Evolutionary conservation across 768 basidiomycete genomes (phyloP).

Genomic region (Lactarius psammicola): DNA sequence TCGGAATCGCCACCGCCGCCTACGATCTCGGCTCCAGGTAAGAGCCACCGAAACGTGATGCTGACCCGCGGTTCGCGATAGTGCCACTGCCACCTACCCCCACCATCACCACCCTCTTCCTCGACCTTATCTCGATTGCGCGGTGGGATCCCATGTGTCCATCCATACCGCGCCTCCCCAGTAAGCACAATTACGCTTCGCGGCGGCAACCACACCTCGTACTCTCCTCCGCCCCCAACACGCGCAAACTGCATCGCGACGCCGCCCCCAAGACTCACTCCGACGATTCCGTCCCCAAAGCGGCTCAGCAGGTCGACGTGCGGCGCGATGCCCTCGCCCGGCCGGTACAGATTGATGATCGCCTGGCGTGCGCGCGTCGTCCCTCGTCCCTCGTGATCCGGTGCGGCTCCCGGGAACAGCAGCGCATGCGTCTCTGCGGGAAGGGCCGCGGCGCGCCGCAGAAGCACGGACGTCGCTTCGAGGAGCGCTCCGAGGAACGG

Average conservation of each 20-base stretch:
- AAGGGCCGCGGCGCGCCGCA: conserved; percentile 50
- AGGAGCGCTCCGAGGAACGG: conserved; percentile 55
- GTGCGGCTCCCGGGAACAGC: conserved; percentile 51
- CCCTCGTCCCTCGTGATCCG: conserved; percentile 29
- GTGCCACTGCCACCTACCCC: conserved; percentile 39
- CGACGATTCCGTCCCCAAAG: conserved; percentile 88
- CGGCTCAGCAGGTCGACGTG: conserved; percentile 85
- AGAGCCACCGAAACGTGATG: conserved; percentile 84
- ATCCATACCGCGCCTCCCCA: conserved; percentile 77
- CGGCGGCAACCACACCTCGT: conserved; percentile 70
- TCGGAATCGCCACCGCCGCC: conserved; percentile 25
- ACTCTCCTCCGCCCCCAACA: conserved; percentile 20
- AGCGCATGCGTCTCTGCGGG: conserved; percentile 43
- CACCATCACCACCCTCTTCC: conserved; percentile 28
- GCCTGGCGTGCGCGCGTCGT: conserved; percentile 72
- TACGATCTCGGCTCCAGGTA: conserved; percentile 82
- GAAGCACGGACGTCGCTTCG: conserved; percentile 44
- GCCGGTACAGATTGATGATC: conserved; percentile 85
- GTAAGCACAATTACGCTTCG: conserved; percentile 76
- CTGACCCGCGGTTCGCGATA: conserved; percentile 63
- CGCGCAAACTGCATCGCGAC: conserved; percentile 73
- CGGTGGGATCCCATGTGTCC: conserved; percentile 85
- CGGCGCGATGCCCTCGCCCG: conserved; percentile 85
- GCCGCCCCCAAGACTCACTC: conserved; percentile 77
- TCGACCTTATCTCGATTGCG: conserved; percentile 59